Evolutionary conservation across 345 rosid species (phyloP), one percentile per base, ranked within the genome.

Genomic region (Bretschneidera sinensis): DNA sequence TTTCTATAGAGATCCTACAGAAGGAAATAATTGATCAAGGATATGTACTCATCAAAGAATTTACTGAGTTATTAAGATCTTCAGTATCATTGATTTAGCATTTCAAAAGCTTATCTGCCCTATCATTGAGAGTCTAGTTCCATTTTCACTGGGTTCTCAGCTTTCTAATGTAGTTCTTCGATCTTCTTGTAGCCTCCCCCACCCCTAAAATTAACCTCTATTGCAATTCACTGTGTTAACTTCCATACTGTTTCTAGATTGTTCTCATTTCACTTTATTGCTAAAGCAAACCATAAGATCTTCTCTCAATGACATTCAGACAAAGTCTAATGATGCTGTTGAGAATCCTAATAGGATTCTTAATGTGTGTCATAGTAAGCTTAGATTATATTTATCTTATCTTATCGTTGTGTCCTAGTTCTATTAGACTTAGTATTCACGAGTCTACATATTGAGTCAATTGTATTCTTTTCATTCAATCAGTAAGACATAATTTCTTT

Each of bases 1-100:
- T 78, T 81, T 73, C 81, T 75, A 43, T 90, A 90, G 13, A 94
- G 82, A 74, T 94, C 96, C 95, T 87, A 84, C 77, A 74, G 16
- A 25, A 50, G 21, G 21, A 62, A 51, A 52, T 18, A 48, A 48
- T 48, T 1, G 7, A 48, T 48, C 10, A 39, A 39, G 4, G 45
- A 5, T 14, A 39, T 39, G 11, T 13, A 9, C 45, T 9, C 16
- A 39, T 39, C 16, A 39, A 39, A 39, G 45, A 39, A 39, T 39
- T 39, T 14, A 39, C 10, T 7, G 45, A 39, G 16, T 13, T 7
- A 7, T 39, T 39, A 7, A 14, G 4, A 5, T 1, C 4, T 39
- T 39, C 16, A 7, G 16, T 39, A 39, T 39, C 15, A 39, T 11
- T 1, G 45, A 39, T 7, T 28, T 28, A 39, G 11, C 4, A 39